Evolutionary conservation across 805 yeast genomes (phyloP).

Genomic region (Candida ponderosae): DNA sequence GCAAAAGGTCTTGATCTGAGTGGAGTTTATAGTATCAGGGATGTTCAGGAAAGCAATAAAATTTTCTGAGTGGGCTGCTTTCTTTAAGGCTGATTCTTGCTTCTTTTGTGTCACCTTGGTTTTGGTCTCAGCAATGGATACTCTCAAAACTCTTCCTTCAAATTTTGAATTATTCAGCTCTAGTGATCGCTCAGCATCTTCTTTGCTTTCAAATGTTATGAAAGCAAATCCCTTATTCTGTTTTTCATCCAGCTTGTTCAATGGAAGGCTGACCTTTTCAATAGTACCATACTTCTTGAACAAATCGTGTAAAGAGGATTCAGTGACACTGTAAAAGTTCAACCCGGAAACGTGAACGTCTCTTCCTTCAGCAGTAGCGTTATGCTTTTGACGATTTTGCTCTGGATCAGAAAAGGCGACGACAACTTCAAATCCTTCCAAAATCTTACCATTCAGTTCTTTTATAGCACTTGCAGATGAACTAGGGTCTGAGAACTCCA

Average conservation of each 20-base stretch:
- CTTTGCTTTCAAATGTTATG: slow-evolving; percentile 35
- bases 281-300: slow-evolving; percentile 47
- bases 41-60: slow-evolving; percentile 19
- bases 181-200: slow-evolving; percentile 41
- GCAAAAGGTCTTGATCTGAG: slow-evolving; percentile 26
- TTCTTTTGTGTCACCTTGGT: slow-evolving; percentile 25
- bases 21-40: slow-evolving; percentile 29
- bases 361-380: slow-evolving; percentile 43
- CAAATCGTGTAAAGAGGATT: slow-evolving; percentile 26
- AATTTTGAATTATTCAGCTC: slow-evolving; percentile 31
- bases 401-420: slow-evolving; percentile 61
- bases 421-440: slow-evolving; percentile 34
- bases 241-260: slow-evolving; percentile 18
- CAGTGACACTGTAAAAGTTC: slow-evolving; percentile 35
- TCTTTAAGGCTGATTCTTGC: slow-evolving; percentile 14
- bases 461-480: slow-evolving; percentile 37
- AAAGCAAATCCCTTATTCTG: slow-evolving; percentile 52
- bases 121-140: slow-evolving; percentile 38
- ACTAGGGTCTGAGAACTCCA: slow-evolving; percentile 42
- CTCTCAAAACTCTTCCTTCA: slow-evolving; percentile 40
- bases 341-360: slow-evolving; percentile 51
- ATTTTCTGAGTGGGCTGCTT: slow-evolving; percentile 13
- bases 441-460: slow-evolving; percentile 28
- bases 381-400: slow-evolving; percentile 30
- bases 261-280: slow-evolving; percentile 44